These are phyloP conservation scores for Apiospora sp. DNA, from an alignment of 2,329 filamentous ascomycete genomes.

Conservation along the genomic window DNA sequence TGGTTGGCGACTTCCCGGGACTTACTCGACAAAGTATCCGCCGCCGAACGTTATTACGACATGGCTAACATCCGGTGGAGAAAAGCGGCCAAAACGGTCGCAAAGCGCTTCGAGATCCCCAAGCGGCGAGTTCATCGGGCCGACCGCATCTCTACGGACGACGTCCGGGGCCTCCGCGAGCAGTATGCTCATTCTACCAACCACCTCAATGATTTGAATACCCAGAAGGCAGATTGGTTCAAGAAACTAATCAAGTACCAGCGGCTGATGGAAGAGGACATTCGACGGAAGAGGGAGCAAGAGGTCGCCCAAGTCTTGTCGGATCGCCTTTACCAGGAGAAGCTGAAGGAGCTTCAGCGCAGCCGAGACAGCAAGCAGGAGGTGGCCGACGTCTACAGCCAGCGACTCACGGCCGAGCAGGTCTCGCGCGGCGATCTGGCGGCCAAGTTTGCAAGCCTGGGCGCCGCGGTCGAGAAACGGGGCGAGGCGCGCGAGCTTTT, in stretches of 20 bases:
- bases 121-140: not conserved
- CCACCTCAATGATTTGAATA: not conserved
- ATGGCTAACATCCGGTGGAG: not conserved
- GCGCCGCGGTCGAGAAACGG: not conserved
- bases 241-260: not conserved
- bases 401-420: not conserved
- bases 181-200: not conserved
- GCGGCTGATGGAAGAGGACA: not conserved
- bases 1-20: not conserved
- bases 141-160: not conserved
- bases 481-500: slow-evolving; percentile 33
- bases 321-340: not conserved
- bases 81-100: not conserved
- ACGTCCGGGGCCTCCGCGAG: not conserved
- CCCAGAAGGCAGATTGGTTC: not conserved
- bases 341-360: not conserved
- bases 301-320: not conserved
- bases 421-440: not conserved
- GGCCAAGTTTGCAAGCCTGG: not conserved
- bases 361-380: not conserved
- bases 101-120: not conserved
- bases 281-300: not conserved
- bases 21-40: not conserved
- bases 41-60: not conserved
- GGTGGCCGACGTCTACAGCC: not conserved